These are phyloP conservation scores for Ceratobasidium sp. DNA, from an alignment of 1,284 basidiomycete genomes.

Conservation along the genomic window DNA sequence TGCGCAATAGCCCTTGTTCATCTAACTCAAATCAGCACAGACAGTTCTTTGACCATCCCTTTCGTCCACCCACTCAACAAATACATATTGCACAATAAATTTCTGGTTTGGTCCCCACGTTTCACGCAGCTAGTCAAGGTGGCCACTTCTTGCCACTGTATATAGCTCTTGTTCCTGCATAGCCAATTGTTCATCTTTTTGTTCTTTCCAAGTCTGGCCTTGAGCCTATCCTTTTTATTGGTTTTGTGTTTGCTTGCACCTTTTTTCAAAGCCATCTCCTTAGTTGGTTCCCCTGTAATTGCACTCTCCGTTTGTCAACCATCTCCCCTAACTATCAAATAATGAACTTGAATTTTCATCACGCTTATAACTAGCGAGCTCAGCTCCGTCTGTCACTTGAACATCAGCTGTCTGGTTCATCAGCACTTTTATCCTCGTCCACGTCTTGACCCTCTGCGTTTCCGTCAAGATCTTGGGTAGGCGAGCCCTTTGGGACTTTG, in stretches of 20 bases:
- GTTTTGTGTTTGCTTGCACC: not conserved
- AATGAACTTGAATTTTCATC: constrained; percentile 5
- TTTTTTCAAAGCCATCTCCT: not conserved
- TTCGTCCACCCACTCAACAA: constrained; percentile 26
- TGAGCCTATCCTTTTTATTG: not conserved
- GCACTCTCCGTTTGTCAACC: constrained; percentile 1
- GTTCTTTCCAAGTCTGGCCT: constrained; percentile 1
- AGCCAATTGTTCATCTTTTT: constrained; percentile 17
- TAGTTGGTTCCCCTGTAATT: constrained; percentile 30
- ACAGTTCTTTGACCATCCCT: constrained; percentile 27
- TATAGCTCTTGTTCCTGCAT: constrained; percentile 27
- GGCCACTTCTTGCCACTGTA: constrained; percentile 29
- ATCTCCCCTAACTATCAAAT: constrained; percentile 1
- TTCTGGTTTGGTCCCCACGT: constrained; percentile 22
- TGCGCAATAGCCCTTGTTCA: constrained; percentile 15
- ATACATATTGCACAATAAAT: constrained; percentile 10
- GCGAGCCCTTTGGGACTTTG: constrained; percentile 49
- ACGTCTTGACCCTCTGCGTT: constrained; percentile 42
- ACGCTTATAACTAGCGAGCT: not conserved
- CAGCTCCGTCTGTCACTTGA: not conserved
- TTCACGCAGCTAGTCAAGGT: constrained; percentile 19
- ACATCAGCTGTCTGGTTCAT: not conserved
- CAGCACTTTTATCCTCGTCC: not conserved
- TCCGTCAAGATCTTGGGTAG: constrained; percentile 52
- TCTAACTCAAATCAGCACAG: constrained; percentile 18